Evolutionary conservation across 208 protist species (phyloP).

Genomic region (Crithidia expoeki): DNA sequence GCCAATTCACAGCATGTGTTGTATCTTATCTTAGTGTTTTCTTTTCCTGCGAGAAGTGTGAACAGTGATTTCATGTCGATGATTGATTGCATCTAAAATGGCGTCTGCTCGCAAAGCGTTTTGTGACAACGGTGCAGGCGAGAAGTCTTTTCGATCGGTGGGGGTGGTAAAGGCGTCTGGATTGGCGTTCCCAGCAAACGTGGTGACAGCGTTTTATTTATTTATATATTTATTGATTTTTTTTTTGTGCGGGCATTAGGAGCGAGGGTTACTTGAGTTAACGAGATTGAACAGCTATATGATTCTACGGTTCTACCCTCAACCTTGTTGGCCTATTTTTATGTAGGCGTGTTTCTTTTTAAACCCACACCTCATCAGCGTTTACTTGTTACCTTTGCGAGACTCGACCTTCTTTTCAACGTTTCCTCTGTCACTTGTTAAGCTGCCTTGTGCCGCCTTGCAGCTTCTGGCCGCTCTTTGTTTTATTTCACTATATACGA

Average conservation of each 20-base stretch:
- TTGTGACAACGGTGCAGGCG: background rate
- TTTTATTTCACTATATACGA: background rate
- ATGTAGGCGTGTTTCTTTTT: no score
- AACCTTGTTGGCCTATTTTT: no score
- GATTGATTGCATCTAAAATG: no score
- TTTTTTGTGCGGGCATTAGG: background rate
- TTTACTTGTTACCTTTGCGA: background rate
- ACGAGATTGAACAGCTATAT: background rate
- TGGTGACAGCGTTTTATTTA: no score
- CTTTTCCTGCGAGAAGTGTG: background rate
- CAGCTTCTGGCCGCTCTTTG: background rate
- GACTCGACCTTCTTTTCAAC: no score
- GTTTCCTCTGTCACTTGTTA: background rate
- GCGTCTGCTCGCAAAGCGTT: background rate
- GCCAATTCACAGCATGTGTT: slow-evolving; percentile 18
- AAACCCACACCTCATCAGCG: background rate
- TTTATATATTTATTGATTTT: no score
- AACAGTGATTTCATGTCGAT: no score
- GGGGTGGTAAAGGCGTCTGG: no score
- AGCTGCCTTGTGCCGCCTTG: background rate
- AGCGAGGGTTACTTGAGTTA: background rate
- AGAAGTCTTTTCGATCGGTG: background rate
- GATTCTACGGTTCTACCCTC: background rate
- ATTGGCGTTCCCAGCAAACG: no score
- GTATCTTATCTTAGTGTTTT: slow-evolving; percentile 6